phyloP scores from a whole-genome alignment of 228 moss, liverwort and hornwort species.

The Sphagnum magellanicum region DNA sequence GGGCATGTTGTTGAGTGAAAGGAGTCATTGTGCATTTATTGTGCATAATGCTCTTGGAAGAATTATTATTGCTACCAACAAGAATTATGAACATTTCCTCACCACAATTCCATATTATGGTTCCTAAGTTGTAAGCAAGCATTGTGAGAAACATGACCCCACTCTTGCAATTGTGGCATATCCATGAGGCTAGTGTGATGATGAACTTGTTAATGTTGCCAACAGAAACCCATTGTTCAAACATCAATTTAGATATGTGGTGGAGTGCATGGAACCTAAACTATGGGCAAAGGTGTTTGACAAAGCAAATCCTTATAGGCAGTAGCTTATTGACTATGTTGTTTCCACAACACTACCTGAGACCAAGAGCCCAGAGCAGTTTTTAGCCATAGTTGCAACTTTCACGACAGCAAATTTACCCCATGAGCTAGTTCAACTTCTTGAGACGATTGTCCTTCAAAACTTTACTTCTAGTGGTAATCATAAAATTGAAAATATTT shows the following conservation, averaged over 20 bases:
- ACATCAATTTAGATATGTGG: constrained; percentile 98
- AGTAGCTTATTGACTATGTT: constrained; percentile 95
- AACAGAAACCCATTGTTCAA: constrained; percentile 98
- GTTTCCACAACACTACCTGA: constrained; percentile 87
- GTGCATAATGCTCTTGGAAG: constrained; percentile 99
- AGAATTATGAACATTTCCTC: constrained; percentile 96
- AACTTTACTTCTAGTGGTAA: constrained; percentile 92
- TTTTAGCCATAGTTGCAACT: constrained; percentile 91
- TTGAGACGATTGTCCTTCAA: constrained; percentile 90
- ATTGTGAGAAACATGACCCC: constrained; percentile 98
- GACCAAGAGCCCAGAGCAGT: constrained; percentile 88
- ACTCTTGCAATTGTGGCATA: constrained; percentile 97
- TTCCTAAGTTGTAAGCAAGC: constrained; percentile 91
- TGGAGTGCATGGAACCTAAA: constrained; percentile 95
- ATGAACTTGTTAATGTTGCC: constrained; percentile 90
- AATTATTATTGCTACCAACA: constrained; percentile 92
- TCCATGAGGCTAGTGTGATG: constrained; percentile 88
- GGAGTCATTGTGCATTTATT: constrained; percentile 96
- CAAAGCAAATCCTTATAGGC: constrained; percentile 83
- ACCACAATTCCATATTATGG: constrained; percentile 98
- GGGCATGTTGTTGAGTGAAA: constrained; percentile 99
- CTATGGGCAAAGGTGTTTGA: constrained; percentile 93
- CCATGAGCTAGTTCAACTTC: constrained; percentile 77
- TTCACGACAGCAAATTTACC: constrained; percentile 90
- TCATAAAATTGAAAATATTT: too few relatives aligned